These are phyloP conservation scores for Clonostachys sp. DNA, from an alignment of 2,329 filamentous ascomycete species.

Conservation along the genomic window DNA sequence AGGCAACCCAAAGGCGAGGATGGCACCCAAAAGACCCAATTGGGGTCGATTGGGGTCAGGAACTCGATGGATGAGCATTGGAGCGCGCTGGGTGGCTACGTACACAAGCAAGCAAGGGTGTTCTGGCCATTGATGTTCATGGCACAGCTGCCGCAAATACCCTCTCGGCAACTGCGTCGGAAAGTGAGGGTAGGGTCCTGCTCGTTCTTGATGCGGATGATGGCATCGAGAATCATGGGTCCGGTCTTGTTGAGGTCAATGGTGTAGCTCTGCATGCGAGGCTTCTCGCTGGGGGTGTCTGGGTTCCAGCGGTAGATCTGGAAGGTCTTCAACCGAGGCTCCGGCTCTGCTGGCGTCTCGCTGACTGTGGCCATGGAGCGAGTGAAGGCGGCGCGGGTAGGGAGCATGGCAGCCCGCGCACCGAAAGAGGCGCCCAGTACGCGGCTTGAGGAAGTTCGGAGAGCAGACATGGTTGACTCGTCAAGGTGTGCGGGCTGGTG, in stretches of 20 bases:
- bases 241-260: slow-evolving; percentile 98
- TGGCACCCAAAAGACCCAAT: not conserved
- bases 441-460: slow-evolving; percentile 52
- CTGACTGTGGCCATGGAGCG: slow-evolving; percentile 52
- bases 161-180: slow-evolving; percentile 92
- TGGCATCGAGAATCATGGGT: slow-evolving; percentile 94
- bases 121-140: slow-evolving; percentile 99
- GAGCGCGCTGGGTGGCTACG: slow-evolving; percentile 27
- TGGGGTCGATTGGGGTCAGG: too few species aligned
- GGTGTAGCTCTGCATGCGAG: slow-evolving; percentile 90
- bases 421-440: slow-evolving; percentile 36
- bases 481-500: not conserved
- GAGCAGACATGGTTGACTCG: slow-evolving; percentile 49
- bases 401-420: slow-evolving; percentile 30
- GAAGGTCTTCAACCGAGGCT: slow-evolving; percentile 84
- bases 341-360: slow-evolving; percentile 56
- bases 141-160: slow-evolving; percentile 96
- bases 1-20: not conserved
- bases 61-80: too few species aligned
- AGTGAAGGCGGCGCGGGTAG: slow-evolving; percentile 33
- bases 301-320: slow-evolving; percentile 99
- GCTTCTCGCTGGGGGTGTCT: slow-evolving; percentile 87
- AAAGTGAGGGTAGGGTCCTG: slow-evolving; percentile 95
- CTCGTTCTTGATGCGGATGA: slow-evolving; percentile 99
- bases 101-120: slow-evolving; percentile 96